Evolutionary conservation across 305 asterid species (phyloP).

Genomic region (Salvia sclarea): DNA sequence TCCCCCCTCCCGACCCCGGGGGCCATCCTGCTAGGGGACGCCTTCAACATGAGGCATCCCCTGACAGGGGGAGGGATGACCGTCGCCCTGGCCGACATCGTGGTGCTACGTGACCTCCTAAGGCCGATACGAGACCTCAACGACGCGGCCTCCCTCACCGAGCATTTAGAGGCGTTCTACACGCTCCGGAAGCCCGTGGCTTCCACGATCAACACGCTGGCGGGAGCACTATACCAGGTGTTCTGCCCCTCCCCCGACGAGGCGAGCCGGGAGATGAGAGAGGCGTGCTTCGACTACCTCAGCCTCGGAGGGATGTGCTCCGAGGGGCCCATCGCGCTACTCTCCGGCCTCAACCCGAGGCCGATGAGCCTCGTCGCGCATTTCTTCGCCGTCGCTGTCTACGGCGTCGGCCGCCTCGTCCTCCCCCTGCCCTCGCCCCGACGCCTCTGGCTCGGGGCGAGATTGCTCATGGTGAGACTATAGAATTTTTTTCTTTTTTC

Average conservation of each 20-base stretch:
- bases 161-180: constrained; percentile 49
- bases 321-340: constrained; percentile 45
- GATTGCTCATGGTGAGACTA: constrained; percentile 40
- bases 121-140: constrained; percentile 39
- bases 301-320: constrained; percentile 52
- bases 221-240: constrained; percentile 56
- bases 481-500: too few species aligned
- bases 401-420: constrained; percentile 52
- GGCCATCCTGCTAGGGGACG: constrained; percentile 58
- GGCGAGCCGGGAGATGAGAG: constrained; percentile 58
- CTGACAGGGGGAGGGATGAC: constrained; percentile 64
- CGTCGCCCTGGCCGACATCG: constrained; percentile 53
- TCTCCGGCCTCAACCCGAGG: constrained; percentile 54
- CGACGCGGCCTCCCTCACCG: constrained; percentile 40
- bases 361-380: constrained; percentile 56
- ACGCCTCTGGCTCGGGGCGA: constrained; percentile 43
- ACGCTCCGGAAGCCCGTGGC: constrained; percentile 58
- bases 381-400: constrained; percentile 53
- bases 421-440: constrained; percentile 52
- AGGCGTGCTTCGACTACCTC: constrained; percentile 58
- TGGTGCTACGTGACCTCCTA: constrained; percentile 49
- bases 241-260: constrained; percentile 50
- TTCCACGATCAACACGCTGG: constrained; percentile 51
- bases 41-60: constrained; percentile 60
- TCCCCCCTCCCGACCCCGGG: constrained; percentile 57